A percentile compares a stretch with the other conserved stretches of the same genome.
Evolutionary conservation across 495 filamentous ascomycete species (phyloP).

Genomic region (Annulohypoxylon maeteangense): DNA sequence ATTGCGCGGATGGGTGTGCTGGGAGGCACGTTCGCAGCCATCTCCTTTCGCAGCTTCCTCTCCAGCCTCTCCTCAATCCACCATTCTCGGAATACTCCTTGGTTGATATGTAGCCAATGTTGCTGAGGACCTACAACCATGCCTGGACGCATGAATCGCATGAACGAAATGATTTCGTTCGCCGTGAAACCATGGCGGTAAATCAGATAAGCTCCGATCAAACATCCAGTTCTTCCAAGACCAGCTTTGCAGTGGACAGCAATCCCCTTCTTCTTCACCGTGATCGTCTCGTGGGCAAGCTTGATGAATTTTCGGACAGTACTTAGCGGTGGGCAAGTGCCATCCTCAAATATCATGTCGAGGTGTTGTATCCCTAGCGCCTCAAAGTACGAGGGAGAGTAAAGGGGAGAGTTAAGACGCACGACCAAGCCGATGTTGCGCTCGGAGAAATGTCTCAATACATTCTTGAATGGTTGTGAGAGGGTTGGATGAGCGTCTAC

Average conservation of each 20-base stretch:
- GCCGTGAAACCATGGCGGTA: conserved; percentile 98
- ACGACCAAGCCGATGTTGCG: conserved; percentile 93
- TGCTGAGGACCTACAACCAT: conserved; percentile 99
- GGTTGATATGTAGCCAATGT: conserved; percentile 98
- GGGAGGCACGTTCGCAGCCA: conserved; percentile 65
- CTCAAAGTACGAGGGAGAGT: conserved; percentile 94
- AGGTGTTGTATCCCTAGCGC: conserved; percentile 93
- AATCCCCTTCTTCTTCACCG: conserved; percentile 83
- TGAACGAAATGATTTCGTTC: conserved; percentile 97
- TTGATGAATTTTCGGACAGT: conserved; percentile 93
- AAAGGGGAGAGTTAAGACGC: conserved; percentile 93
- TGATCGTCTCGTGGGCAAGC: conserved; percentile 94
- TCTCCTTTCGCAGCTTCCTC: conserved; percentile 60
- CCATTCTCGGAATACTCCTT: conserved; percentile 96
- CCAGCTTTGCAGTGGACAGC: conserved; percentile 99
- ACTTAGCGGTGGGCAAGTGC: conserved; percentile 88
- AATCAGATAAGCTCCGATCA: conserved; percentile 97
- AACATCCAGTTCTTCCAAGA: conserved; percentile 92
- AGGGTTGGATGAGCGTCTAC: conserved; percentile 71
- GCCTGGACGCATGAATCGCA: conserved; percentile 99
- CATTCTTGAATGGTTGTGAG: conserved; percentile 91
- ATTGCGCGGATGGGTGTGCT: conserved; percentile 83
- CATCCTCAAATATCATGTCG: conserved; percentile 99
- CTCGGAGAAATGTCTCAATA: conserved; percentile 85
- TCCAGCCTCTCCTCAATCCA: conserved; percentile 92